phyloP scores from a whole-genome alignment of 257 asterid species.

The Lycium barbarum region DNA sequence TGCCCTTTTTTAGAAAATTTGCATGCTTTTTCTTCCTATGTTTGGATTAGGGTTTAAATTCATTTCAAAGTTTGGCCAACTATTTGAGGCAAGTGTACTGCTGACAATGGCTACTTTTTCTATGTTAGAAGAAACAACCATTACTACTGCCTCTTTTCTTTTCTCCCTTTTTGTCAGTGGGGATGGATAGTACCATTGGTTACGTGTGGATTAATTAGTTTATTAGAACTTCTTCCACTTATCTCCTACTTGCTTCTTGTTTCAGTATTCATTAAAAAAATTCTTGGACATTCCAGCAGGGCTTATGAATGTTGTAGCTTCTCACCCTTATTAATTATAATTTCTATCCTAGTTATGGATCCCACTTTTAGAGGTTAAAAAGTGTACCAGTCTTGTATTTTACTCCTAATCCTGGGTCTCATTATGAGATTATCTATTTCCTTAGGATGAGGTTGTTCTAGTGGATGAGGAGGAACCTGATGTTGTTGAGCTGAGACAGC shows the following conservation, averaged over 20 bases:
- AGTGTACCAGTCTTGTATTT: slow-evolving; percentile 5
- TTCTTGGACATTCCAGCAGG: not conserved
- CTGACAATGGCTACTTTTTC: not conserved
- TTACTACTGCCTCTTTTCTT: not conserved
- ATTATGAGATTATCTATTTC: slow-evolving; percentile 23
- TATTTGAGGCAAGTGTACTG: slow-evolving; percentile 23
- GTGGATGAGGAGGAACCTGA: slow-evolving; percentile 83
- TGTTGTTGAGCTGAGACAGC: slow-evolving; percentile 41
- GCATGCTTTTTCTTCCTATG: not conserved
- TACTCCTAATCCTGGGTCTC: not conserved
- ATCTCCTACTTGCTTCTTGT: not conserved
- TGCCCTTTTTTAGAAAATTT: not conserved
- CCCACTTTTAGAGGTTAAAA: slow-evolving; percentile 13
- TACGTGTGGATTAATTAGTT: not conserved
- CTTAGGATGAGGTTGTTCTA: slow-evolving; percentile 56
- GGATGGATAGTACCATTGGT: not conserved
- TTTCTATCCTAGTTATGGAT: slow-evolving; percentile 5
- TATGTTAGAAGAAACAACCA: not conserved
- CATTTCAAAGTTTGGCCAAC: not conserved
- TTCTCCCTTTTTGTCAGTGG: slow-evolving; percentile 10
- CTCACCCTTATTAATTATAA: not conserved
- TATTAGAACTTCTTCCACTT: not conserved
- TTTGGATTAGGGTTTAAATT: not conserved
- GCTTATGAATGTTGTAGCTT: not conserved
- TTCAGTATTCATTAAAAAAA: not conserved